Evolutionary conservation across 768 basidiomycete genomes (phyloP), one percentile per base, ranked within the genome.

Genomic region (Russula emetica): DNA sequence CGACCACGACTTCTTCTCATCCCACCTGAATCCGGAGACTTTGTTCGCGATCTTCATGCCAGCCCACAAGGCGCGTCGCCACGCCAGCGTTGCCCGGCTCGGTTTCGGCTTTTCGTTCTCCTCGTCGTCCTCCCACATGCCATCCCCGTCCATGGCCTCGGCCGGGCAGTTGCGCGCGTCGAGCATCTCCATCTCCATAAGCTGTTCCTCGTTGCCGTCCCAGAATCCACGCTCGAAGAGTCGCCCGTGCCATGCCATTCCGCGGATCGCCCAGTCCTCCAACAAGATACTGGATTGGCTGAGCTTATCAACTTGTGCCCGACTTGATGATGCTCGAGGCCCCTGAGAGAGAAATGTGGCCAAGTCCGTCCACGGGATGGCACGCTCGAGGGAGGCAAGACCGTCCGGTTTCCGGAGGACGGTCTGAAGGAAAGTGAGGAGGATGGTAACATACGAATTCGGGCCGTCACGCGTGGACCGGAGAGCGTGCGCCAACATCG

Each of bases 201-300:
- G 60, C 20, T 68, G 61, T 45, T 61, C 69, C 3, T 78, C 66
- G 36, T 61, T 63, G 57, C 79, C 78, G 72, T 88, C 91, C 97
- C 97, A 99, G 73, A 88, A 98, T 0, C 95, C 96, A 45, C 92
- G 84, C 73, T 96, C 94, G 72, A 89, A 98, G 18, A 98, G 86
- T 65, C 92, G 81, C 7, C 92, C 89, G 4, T 92, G 88, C 97
- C 97, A 99, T 69, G 94, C 94, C 87, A 95, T 92, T 1, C 97
- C 97, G 36, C 96, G 82, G 68, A 98, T 72, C 70, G 90, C 91
- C 94, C 95, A 98, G 70, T 98, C 97, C 74, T 99, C 97, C 0
- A 90, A 82, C 2, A 98, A 77, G 0, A 86, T 55, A 40, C 26
- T 45, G 20, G 5, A 34, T 30, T 51, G 56, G 11, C 55, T 26